A percentile compares a stretch with the other conserved stretches of the same genome.
These are phyloP conservation scores for Hysterium pulicare DNA, from an alignment of 2,329 filamentous ascomycete genomes.

Conservation along the genomic window DNA sequence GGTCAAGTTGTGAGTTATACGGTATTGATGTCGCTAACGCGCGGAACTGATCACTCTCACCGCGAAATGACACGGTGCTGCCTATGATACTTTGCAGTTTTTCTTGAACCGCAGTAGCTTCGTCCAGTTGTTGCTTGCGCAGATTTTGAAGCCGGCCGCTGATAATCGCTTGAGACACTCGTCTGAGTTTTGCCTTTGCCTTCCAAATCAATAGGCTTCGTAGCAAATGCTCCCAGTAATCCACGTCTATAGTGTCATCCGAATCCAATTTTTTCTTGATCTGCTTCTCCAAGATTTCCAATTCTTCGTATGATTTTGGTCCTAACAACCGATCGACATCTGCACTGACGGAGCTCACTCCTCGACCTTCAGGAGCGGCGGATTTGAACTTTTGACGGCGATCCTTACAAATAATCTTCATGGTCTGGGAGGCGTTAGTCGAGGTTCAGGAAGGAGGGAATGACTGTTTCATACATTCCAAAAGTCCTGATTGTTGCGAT, in stretches of 20 bases:
- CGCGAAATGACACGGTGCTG: constrained; percentile 1
- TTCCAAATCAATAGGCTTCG: constrained; percentile 86
- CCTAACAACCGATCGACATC: constrained; percentile 86
- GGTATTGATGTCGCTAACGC: constrained; percentile 6
- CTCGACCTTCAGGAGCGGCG: constrained; percentile 63
- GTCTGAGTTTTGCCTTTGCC: constrained; percentile 78
- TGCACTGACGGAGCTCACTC: constrained; percentile 74
- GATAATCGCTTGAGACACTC: constrained; percentile 72
- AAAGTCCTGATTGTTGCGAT: constrained; percentile 75
- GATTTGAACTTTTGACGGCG: constrained; percentile 64
- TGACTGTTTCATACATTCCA: constrained; percentile 60
- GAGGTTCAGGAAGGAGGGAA: not conserved
- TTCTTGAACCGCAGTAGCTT: constrained; percentile 55
- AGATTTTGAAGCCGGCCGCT: constrained; percentile 65
- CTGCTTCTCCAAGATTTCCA: constrained; percentile 83
- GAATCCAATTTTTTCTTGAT: constrained; percentile 82
- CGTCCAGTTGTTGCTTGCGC: constrained; percentile 63
- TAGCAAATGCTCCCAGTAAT: constrained; percentile 95
- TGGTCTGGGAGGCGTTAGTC: constrained; percentile 52
- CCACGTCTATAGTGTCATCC: constrained; percentile 88
- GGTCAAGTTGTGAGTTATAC: constrained; percentile 53
- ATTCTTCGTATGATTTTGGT: constrained; percentile 80
- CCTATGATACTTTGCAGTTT: constrained; percentile 51
- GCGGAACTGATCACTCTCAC: constrained; percentile 5
- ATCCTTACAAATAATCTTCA: constrained; percentile 80